Conservation (phyloP, 2,329 filamentous ascomycete species). For the Colletotrichum camelliae region DNA sequence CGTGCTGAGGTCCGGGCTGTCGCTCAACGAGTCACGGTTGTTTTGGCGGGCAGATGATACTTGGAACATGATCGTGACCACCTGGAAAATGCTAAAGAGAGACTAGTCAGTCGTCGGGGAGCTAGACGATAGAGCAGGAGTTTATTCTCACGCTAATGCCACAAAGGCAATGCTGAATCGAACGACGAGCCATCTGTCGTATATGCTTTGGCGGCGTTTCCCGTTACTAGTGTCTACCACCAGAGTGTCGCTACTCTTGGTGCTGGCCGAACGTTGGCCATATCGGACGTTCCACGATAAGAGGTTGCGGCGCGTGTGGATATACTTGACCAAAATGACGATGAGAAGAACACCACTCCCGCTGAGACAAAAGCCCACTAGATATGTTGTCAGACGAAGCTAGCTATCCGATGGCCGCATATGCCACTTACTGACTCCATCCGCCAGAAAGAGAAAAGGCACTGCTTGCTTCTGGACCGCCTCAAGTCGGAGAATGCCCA, state of each 20-base stretch:
- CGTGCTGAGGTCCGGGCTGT: constrained; percentile 36
- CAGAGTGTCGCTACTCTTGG: constrained; percentile 13
- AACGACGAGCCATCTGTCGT: constrained; percentile 49
- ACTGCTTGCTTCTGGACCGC: constrained; percentile 30
- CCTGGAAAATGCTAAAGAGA: constrained; percentile 37
- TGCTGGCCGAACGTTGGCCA: constrained; percentile 27
- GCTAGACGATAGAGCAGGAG: neutral
- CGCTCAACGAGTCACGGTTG: constrained; percentile 30
- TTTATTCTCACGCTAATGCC: constrained; percentile 38
- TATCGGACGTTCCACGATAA: constrained; percentile 36
- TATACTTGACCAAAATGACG: constrained; percentile 44
- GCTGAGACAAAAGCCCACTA: constrained; percentile 45
- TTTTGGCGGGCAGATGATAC: constrained; percentile 35
- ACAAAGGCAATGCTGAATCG: constrained; percentile 50
- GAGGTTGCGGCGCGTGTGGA: constrained; percentile 39
- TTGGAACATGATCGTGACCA: constrained; percentile 42
- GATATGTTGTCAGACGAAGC: neutral
- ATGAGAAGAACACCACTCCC: constrained; percentile 40
- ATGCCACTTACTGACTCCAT: constrained; percentile 39
- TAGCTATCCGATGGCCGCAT: neutral
- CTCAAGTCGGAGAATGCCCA: constrained; percentile 35
- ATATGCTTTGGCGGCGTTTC: constrained; percentile 36
- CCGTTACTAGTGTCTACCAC: constrained; percentile 3
- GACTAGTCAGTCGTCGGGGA: neutral
- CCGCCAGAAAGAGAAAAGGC: constrained; percentile 39